Evolutionary conservation across 768 basidiomycete species (phyloP).

Genomic region (Filobasidium wieringae): DNA sequence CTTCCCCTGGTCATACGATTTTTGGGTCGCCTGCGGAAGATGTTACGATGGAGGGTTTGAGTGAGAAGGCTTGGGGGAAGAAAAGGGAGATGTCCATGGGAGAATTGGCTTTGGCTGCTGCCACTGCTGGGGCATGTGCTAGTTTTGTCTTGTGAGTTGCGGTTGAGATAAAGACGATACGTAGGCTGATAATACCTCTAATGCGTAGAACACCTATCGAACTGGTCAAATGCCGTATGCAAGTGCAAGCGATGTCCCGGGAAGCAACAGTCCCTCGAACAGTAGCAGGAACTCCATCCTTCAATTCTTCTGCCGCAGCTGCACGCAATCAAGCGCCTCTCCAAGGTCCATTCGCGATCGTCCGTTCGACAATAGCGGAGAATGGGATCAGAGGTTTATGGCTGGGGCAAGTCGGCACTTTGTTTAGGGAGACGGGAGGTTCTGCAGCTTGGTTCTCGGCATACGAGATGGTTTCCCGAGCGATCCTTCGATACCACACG

Average conservation of each 20-base stretch:
- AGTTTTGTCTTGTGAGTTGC: constrained; percentile 70
- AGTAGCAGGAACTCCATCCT: constrained; percentile 11
- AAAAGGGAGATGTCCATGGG: constrained; percentile 34
- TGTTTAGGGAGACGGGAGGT: constrained; percentile 87
- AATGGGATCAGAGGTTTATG: constrained; percentile 78
- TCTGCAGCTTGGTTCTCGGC: constrained; percentile 80
- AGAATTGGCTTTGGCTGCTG: constrained; percentile 68
- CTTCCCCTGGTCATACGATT: not conserved
- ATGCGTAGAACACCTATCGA: constrained; percentile 71
- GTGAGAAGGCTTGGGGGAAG: constrained; percentile 25
- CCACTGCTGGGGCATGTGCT: constrained; percentile 71
- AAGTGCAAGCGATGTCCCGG: constrained; percentile 70
- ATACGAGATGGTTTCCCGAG: constrained; percentile 62
- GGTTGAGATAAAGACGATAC: too few species aligned
- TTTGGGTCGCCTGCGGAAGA: not conserved
- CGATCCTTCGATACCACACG: constrained; percentile 49
- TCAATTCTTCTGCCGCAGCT: constrained; percentile 17
- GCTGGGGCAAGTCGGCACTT: constrained; percentile 87
- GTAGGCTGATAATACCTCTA: not conserved
- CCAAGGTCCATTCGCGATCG: constrained; percentile 63
- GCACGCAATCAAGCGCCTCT: constrained; percentile 40
- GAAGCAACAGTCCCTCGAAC: constrained; percentile 26
- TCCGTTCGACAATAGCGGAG: constrained; percentile 52
- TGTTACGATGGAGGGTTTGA: constrained; percentile 1
- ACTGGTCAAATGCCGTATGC: constrained; percentile 95